phyloP scores from a whole-genome alignment of 2,329 filamentous ascomycete species.

The Paraphaeosphaeria sporulosa region DNA sequence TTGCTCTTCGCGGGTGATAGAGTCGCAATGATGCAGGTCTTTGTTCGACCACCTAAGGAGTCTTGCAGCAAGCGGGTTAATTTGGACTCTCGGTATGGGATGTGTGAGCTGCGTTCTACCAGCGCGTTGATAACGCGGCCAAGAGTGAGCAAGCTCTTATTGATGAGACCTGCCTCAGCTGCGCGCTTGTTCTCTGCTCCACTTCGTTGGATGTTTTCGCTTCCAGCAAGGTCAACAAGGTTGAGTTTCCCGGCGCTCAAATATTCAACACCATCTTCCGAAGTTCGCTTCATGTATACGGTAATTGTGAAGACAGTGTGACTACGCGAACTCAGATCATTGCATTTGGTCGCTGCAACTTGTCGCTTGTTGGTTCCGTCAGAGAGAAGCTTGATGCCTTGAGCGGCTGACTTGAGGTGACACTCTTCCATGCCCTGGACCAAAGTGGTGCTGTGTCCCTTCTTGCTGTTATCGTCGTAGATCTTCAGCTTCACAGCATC shows the following conservation, averaged over 20 bases:
- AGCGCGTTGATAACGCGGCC: constrained; percentile 97
- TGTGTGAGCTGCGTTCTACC: constrained; percentile 87
- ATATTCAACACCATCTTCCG: constrained; percentile 86
- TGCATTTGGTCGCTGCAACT: constrained; percentile 99
- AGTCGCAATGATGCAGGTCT: constrained; percentile 98
- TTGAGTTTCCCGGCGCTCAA: constrained; percentile 94
- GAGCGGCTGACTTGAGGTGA: constrained; percentile 83
- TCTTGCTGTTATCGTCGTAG: constrained; percentile 84
- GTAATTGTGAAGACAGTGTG: constrained; percentile 98
- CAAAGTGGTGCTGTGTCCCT: constrained; percentile 82
- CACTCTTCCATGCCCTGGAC: constrained; percentile 99
- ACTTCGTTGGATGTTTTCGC: constrained; percentile 96
- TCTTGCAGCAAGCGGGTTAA: constrained; percentile 94
- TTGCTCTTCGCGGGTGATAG: constrained; percentile 95
- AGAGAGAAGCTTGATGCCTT: constrained; percentile 88
- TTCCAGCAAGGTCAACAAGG: constrained; percentile 93
- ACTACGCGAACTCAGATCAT: constrained; percentile 94
- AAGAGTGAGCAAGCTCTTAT: constrained; percentile 94
- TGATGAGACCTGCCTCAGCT: constrained; percentile 93
- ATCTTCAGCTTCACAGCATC: constrained; percentile 91
- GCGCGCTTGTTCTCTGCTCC: constrained; percentile 98
- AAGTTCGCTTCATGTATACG: constrained; percentile 82
- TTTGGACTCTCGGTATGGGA: constrained; percentile 94
- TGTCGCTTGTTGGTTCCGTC: constrained; percentile 91
- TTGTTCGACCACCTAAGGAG: constrained; percentile 91